Conservation (phyloP, 2,329 filamentous ascomycete species). For the Penicillium sp. region DNA sequence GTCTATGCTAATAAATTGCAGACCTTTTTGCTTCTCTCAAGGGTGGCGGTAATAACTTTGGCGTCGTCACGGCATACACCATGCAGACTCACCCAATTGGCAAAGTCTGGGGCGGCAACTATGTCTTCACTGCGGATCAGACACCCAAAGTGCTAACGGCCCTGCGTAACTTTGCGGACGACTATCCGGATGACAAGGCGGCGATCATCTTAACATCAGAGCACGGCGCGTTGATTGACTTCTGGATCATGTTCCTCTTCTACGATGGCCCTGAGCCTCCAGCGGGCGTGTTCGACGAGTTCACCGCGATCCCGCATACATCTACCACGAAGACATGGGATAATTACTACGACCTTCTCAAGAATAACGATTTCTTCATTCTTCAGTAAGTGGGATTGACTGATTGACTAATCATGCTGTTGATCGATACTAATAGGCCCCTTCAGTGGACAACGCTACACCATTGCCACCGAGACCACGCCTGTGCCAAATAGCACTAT, state of each 20-base stretch:
- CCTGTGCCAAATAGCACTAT: slow-evolving; percentile 43
- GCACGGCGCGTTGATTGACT: slow-evolving; percentile 54
- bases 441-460: slow-evolving; percentile 47
- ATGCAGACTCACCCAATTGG: slow-evolving; percentile 41
- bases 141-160: slow-evolving; percentile 44
- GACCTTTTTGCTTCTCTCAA: slow-evolving; percentile 53
- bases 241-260: slow-evolving; percentile 67
- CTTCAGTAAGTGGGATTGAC: slow-evolving; percentile 27
- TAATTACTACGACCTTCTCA: slow-evolving; percentile 54
- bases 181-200: slow-evolving; percentile 65
- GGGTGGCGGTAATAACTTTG: slow-evolving; percentile 53
- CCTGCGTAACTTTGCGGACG: slow-evolving; percentile 43
- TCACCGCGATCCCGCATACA: slow-evolving; percentile 55
- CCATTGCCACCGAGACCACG: slow-evolving; percentile 48
- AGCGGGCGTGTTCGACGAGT: slow-evolving; percentile 61
- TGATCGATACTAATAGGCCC: slow-evolving; percentile 2
- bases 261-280: slow-evolving; percentile 65
- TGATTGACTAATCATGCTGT: background rate
- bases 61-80: slow-evolving; percentile 51
- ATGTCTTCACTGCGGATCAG: slow-evolving; percentile 47
- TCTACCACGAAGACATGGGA: slow-evolving; percentile 56
- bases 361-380: slow-evolving; percentile 51
- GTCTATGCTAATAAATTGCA: slow-evolving; percentile 17
- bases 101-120: slow-evolving; percentile 57
- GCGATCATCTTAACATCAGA: slow-evolving; percentile 65